Base-by-base conservation (phyloP, 331 rosid genomes). In the Phaseolus coccineus region DNA sequence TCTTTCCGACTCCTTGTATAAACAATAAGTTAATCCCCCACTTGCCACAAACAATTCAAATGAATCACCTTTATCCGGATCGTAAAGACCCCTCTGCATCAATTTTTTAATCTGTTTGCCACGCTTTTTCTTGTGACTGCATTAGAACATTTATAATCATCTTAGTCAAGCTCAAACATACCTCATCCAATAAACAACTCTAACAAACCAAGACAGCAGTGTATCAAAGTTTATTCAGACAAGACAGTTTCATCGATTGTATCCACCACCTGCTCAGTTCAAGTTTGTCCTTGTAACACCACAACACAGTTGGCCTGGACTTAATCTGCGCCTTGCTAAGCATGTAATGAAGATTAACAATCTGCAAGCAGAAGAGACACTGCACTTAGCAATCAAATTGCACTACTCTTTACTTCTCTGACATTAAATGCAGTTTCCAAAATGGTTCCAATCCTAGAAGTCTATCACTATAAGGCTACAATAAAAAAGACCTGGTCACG, bases 251-350 rank as follows among this genome's bases (percentile, higher is more conserved):
- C 63, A 57, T 65, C 14, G 22, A 75, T 51, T 71, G 47, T 61
- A 63, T 2, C 37, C n/a, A 3, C 68, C 83, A 95, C 99, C 99
- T 95, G 98, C 99, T 95, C 51, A 93, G 86, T 33, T 93, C 98
- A 76, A 95, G 99, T 86, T 91, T 95, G 79, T 90, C 89, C 87
- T 85, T 93, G 86, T 95, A 95, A 85, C 99, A 93, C 99, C 99
- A 95, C 37, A 95, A 79, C 39, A 85, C 98, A 62, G 80, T 84
- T 57, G 96, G 99, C 79, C 87, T 85, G n/a, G 97, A 89, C 81
- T 91, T 95, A 31, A 88, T 77, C 19, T 84, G 87, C 35, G 93
- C 96, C 86, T 95, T 95, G 88, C 92, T 84, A 51, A 95, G 89
- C 88, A 95, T 87, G 74, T 90, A 87, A 81, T 95, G 98, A 74